phyloP scores from a whole-genome alignment of 176 grass and related monocot genomes.

The Zea mays region DNA sequence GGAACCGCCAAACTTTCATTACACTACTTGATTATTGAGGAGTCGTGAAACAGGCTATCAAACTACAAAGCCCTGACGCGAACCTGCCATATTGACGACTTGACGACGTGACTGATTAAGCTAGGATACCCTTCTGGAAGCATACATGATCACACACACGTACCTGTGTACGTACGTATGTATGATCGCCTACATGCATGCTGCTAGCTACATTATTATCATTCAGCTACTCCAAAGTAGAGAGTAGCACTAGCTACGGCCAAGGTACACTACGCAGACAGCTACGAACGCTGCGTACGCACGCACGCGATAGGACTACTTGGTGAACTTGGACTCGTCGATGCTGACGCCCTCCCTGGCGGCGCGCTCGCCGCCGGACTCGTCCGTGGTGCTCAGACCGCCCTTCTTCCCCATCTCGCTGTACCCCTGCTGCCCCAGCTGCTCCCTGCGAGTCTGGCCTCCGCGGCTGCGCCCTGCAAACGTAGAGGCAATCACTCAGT shows the following conservation, averaged over 20 bases:
- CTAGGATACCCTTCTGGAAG: background rate
- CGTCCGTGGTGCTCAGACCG: constrained; percentile 41
- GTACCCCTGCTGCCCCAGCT: constrained; percentile 46
- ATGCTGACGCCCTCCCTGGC: constrained; percentile 50
- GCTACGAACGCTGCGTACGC: background rate
- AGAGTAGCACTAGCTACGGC: background rate
- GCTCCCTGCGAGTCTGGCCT: constrained; percentile 58
- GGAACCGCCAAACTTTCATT: too few relatives aligned
- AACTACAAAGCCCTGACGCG: background rate
- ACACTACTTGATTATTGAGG: too few relatives aligned
- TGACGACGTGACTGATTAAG: background rate
- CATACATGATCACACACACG: background rate
- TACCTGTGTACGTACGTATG: background rate
- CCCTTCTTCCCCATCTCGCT: constrained; percentile 61
- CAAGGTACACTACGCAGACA: background rate
- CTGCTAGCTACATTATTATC: background rate
- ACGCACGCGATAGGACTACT: background rate
- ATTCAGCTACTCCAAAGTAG: background rate
- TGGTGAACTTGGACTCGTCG: constrained; percentile 72
- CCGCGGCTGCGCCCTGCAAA: constrained; percentile 60
- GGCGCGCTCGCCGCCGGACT: constrained; percentile 52
- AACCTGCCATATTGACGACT: background rate
- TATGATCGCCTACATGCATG: background rate
- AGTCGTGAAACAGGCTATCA: background rate
- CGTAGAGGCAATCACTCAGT: background rate